These are phyloP conservation scores for Salix brachista DNA, from an alignment of 345 rosid genomes.

Conservation along the genomic window DNA sequence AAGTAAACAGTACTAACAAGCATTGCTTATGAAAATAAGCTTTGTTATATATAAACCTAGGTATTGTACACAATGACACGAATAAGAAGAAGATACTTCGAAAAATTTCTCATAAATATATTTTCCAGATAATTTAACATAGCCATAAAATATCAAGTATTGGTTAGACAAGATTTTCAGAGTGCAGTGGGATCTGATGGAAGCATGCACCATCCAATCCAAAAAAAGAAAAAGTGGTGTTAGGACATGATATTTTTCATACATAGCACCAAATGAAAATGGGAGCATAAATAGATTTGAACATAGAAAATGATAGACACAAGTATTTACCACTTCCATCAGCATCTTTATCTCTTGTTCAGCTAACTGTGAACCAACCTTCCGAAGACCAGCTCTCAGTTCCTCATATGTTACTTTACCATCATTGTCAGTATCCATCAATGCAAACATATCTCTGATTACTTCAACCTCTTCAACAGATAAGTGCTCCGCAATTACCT, in stretches of 20 bases:
- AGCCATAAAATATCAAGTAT: background rate
- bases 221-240: background rate
- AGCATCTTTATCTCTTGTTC: constrained; percentile 95
- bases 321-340: constrained; percentile 84
- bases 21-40: background rate
- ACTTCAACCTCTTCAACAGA: constrained; percentile 84
- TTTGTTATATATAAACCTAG: background rate
- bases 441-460: constrained; percentile 78
- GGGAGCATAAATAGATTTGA: background rate
- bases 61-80: background rate
- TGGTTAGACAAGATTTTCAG: background rate
- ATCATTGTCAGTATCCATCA: constrained; percentile 87
- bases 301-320: constrained; percentile 1
- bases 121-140: background rate
- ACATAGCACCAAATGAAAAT: background rate
- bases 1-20: background rate
- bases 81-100: background rate
- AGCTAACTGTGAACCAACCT: constrained; percentile 82
- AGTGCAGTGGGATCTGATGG: background rate
- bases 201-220: constrained; percentile 7
- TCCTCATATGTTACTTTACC: constrained; percentile 81
- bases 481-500: constrained; percentile 96
- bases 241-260: background rate
- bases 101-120: background rate
- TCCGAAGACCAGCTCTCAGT: constrained; percentile 82